Conservation (phyloP, 2,329 filamentous ascomycete genomes). For the Sarocladiaceae sp. region DNA sequence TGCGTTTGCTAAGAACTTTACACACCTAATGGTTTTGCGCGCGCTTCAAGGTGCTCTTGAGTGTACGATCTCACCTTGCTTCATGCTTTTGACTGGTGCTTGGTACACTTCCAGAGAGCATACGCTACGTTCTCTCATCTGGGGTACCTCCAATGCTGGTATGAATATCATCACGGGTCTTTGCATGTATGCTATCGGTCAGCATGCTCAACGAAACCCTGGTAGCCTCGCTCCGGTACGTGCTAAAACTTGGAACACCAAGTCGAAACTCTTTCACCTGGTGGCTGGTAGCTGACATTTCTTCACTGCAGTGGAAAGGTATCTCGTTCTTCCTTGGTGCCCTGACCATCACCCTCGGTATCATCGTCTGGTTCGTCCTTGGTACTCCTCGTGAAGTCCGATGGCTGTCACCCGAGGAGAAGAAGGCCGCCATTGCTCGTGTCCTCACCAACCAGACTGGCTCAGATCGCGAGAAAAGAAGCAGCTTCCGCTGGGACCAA, state of each 20-base stretch:
- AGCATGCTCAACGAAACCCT: conserved; percentile 22
- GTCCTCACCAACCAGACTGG: conserved; percentile 24
- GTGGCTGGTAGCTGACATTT: background rate
- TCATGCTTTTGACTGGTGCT: conserved; percentile 26
- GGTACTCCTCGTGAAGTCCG: conserved; percentile 26
- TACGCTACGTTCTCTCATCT: conserved; percentile 23
- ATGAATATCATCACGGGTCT: conserved; percentile 27
- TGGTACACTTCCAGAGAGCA: conserved; percentile 29
- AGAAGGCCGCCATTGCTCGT: conserved; percentile 23
- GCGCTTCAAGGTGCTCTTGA: conserved; percentile 24
- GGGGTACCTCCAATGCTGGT: conserved; percentile 27
- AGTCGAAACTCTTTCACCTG: background rate
- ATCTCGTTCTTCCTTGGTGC: conserved; percentile 25
- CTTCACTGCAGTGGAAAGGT: conserved; percentile 20
- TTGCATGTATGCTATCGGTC: conserved; percentile 15
- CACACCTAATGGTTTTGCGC: conserved; percentile 24
- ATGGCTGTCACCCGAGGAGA: conserved; percentile 25
- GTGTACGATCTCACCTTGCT: conserved; percentile 24
- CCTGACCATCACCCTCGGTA: conserved; percentile 19
- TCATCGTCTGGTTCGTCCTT: conserved; percentile 21
- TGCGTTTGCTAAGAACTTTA: conserved; percentile 24
- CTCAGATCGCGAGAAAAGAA: conserved; percentile 20
- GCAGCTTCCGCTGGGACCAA: conserved; percentile 24
- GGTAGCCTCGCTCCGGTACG: conserved; percentile 18
- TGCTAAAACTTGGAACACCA: background rate